Percentiles rank a stretch among this genome's conserved stretches.
Evolutionary conservation across 768 basidiomycete genomes (phyloP).

Genomic region (Kwoniella dejecticola): DNA sequence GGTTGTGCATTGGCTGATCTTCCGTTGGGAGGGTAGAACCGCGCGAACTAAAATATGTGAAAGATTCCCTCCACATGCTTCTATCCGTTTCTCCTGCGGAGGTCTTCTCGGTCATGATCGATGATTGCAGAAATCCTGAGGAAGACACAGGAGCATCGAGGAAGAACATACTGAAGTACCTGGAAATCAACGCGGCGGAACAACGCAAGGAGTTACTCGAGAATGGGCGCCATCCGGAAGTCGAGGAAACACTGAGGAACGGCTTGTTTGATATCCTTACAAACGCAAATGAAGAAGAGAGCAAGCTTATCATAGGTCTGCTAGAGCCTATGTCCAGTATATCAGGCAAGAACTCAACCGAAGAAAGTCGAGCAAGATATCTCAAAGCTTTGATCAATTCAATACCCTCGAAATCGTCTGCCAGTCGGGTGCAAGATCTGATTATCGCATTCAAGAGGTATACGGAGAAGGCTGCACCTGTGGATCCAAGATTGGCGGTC

Average conservation of each 20-base stretch:
- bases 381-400: conserved; percentile 20
- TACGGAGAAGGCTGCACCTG: conserved; percentile 7
- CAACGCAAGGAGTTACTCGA: conserved; percentile 16
- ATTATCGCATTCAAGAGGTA: conserved; percentile 27
- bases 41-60: conserved; percentile 39
- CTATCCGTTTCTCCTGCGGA: conserved; percentile 29
- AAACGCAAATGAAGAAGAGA: conserved; percentile 14
- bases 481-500: conserved; percentile 28
- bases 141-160: conserved; percentile 45
- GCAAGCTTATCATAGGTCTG: conserved; percentile 24
- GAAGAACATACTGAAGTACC: conserved; percentile 42
- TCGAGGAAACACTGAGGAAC: conserved; percentile 33
- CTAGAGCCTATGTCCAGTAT: conserved; percentile 30
- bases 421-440: conserved; percentile 3
- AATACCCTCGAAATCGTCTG: conserved; percentile 7
- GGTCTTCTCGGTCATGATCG: conserved; percentile 42
- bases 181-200: conserved; percentile 19
- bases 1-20: not conserved
- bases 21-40: too few species aligned
- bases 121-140: conserved; percentile 38
- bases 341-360: conserved; percentile 24
- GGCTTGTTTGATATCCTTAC: conserved; percentile 31
- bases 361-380: conserved; percentile 16
- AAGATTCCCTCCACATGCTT: conserved; percentile 31
- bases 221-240: conserved; percentile 19